These are phyloP conservation scores for Hypoxylon subgilvum DNA, from an alignment of 495 filamentous ascomycete genomes.

Conservation along the genomic window DNA sequence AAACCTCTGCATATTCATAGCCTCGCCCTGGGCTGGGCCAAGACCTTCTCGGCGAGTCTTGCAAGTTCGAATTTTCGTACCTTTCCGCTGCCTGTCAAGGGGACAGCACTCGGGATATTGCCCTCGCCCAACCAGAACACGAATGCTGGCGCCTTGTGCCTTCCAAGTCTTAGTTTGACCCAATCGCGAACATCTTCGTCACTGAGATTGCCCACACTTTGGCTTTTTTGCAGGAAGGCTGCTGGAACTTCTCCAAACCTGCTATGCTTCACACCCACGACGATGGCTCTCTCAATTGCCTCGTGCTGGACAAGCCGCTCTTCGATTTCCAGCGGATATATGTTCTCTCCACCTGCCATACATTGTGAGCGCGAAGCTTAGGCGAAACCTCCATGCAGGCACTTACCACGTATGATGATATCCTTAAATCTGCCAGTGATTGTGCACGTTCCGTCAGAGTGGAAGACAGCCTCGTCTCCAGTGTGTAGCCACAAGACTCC, in stretches of 20 bases:
- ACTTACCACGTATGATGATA: conserved; percentile 68
- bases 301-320: conserved; percentile 66
- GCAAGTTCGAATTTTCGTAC: conserved; percentile 72
- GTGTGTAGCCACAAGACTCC: conserved; percentile 71
- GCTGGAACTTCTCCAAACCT: conserved; percentile 73
- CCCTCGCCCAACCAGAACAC: conserved; percentile 70
- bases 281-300: conserved; percentile 60
- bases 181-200: conserved; percentile 63
- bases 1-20: too few relatives aligned
- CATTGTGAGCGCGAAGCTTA: too few relatives aligned
- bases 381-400: too few relatives aligned
- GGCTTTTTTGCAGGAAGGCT: conserved; percentile 59
- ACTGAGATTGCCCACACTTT: conserved; percentile 38
- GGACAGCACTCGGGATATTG: conserved; percentile 61
- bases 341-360: conserved; percentile 67
- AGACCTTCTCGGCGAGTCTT: conserved; percentile 57
- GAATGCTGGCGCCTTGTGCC: conserved; percentile 70
- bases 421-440: conserved; percentile 72
- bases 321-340: conserved; percentile 76
- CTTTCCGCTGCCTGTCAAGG: conserved; percentile 74
- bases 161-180: conserved; percentile 65
- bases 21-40: too few relatives aligned
- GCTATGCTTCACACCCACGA: conserved; percentile 66
- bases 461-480: conserved; percentile 72
- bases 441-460: conserved; percentile 65